A percentile compares a stretch with the other conserved stretches of the same genome.
These are phyloP conservation scores for Salvia rosmarinus DNA, from an alignment of 257 asterid genomes.

Conservation along the genomic window DNA sequence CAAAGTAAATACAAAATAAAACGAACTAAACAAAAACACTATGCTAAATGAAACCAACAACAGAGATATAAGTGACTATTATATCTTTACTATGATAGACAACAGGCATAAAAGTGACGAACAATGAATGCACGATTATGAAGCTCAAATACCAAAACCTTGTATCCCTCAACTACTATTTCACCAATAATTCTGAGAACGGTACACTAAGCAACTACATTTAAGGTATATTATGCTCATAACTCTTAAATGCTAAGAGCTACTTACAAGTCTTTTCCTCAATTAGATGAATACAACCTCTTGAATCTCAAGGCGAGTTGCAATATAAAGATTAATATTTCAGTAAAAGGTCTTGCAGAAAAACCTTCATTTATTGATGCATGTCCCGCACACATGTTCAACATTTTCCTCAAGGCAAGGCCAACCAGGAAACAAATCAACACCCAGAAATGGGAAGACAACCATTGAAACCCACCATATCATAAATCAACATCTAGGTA, in stretches of 20 bases:
- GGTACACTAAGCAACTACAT: background rate
- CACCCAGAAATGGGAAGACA: background rate
- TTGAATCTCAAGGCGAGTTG: background rate
- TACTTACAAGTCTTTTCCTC: background rate
- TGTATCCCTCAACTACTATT: background rate
- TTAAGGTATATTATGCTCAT: background rate
- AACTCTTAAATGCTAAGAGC: background rate
- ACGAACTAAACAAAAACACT: background rate
- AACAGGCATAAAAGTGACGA: background rate
- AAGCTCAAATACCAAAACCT: constrained; percentile 7
- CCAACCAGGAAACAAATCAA: background rate
- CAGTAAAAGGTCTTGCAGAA: background rate
- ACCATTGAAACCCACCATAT: background rate
- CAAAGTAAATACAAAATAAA: constrained; percentile 1
- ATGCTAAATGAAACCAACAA: background rate
- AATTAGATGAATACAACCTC: background rate
- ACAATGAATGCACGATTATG: background rate
- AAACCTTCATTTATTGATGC: background rate
- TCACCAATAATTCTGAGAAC: background rate
- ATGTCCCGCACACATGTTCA: constrained; percentile 1
- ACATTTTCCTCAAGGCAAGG: background rate
- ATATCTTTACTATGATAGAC: background rate
- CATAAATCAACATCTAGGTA: constrained; percentile 5
- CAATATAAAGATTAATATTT: background rate
- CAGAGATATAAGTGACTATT: background rate